Base-by-base conservation (phyloP, 2,329 filamentous ascomycete genomes). In the Fusarium concolor region DNA sequence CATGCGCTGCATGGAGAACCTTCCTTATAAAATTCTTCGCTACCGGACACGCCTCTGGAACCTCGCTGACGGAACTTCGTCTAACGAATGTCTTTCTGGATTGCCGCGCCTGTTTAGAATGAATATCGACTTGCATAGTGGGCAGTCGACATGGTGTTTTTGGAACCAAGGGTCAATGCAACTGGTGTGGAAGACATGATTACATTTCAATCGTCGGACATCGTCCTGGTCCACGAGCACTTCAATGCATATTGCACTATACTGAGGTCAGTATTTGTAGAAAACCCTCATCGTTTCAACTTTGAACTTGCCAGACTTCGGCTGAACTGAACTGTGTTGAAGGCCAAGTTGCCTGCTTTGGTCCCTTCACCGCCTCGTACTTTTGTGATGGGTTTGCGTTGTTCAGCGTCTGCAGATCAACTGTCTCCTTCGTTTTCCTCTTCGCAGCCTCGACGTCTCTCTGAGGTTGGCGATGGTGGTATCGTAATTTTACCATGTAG, bases 91-190 rank as follows among this genome's bases (percentile, higher is more conserved):
- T 9, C 33, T 37, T 18, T n/a, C 2, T n/a, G 17, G 6, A 10
- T 37, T 1, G 7, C 35, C 2, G 35, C 35, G 35, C 35, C 35
- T 37, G 2, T 37, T n/a, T 37, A n/a, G 26, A 37, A 56, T 42
- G 3, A 52, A 50, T 17, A 56, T 31, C 6, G 53, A 56, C n/a
- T 51, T 51, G 37, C 53, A 56, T 4, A 56, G 6, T 8, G 53
- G 53, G 20, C 53, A 56, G 8, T 52, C 53, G 7, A 24, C 17
- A 5, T 51, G 45, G 10, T 17, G 24, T 42, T 17, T 37, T 17
- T 31, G 28, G 11, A n/a, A 38, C n/a, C 37, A 33, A n/a, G 37
- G 18, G 14, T 52, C 37, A 11, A 35, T 29, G 26, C 53, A 56
- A 33, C 22, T 18, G 1, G 37, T 28, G 33, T 56, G 53, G n/a